A percentile compares a stretch with the other conserved stretches of the same genome.
Evolutionary conservation across 1,284 basidiomycete genomes (phyloP).

Genomic region (Trametes versicolor): DNA sequence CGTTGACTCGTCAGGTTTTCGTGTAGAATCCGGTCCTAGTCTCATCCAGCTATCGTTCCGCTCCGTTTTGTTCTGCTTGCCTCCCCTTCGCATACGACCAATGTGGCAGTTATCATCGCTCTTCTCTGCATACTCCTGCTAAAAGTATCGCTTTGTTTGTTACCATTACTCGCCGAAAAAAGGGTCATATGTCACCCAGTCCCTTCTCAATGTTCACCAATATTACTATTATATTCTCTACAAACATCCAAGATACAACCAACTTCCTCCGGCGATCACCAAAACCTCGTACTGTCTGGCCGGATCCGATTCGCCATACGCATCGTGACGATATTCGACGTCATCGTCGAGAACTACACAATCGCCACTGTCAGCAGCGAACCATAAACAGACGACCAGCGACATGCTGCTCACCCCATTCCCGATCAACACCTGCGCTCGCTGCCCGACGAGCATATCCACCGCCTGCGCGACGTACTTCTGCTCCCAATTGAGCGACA

Average conservation of each 20-base stretch:
- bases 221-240: not conserved
- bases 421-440: slow-evolving; percentile 55
- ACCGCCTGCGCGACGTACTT: slow-evolving; percentile 50
- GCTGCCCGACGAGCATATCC: slow-evolving; percentile 56
- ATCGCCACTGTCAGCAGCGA: not conserved
- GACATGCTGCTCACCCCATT: slow-evolving; percentile 58
- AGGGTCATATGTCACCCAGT: no score
- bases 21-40: no score
- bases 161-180: no score
- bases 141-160: no score
- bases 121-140: no score
- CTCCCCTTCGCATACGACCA: no score
- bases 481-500: slow-evolving; percentile 49
- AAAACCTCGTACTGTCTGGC: slow-evolving; percentile 36
- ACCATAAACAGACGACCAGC: slow-evolving; percentile 40
- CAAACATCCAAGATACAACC: not conserved
- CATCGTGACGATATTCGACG: slow-evolving; percentile 63
- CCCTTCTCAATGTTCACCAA: not conserved
- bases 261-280: slow-evolving; percentile 20
- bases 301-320: slow-evolving; percentile 51
- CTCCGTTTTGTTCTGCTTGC: no score
- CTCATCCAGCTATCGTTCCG: no score
- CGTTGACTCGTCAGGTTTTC: no score
- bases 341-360: slow-evolving; percentile 66
- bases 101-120: no score